Base-by-base conservation (phyloP, 2,329 filamentous ascomycete genomes). In the Atkinsonella texensis region DNA sequence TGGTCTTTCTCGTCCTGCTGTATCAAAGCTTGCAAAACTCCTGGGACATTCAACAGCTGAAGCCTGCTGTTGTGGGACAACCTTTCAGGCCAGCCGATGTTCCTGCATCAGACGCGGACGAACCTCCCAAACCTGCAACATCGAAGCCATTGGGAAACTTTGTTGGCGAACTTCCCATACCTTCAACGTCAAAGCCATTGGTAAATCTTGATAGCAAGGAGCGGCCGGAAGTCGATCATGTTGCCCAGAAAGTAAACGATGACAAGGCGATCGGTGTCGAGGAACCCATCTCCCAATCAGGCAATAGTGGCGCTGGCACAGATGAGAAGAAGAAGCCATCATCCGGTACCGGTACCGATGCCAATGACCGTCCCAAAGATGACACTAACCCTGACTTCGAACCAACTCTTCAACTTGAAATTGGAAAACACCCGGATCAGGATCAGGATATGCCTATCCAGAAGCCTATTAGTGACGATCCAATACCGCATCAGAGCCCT, bases 1-100 rank as follows among this genome's bases (percentile, higher is more conserved):
- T 77, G 55, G 63, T 82, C 52, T 65, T 80, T 48, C 65, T 80
- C 48, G 69, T 84, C 54, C 70, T 79, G 49, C 65, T 80, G 49
- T 76, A 76, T 60, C 75, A 74, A 53, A 64, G 73, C 52, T 65
- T 69, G 40, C 65, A 69, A 52, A 74, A 69, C 56, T 69, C 71
- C 32, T 69, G 66, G 67, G 59, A 65, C 40, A 58, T 58, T 17
- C 56, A 52, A 33, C 51, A 32, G 38, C 46, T 15, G 20, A 17
- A 35, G 33, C 50, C 48, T 32, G 40, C 28, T 32, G 35, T 9
- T 44, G 41, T 39, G 23, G n/a, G 13, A 51, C 40, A 31, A n/a
- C 49, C 42, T 4, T 48, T 41, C 12, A 50, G 50, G 35, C 50
- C 50, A 28, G 47, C 39, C 12, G 32, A 28, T 2, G 41, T 20